Evolutionary conservation across 2,329 filamentous ascomycete species (phyloP).

Genomic region (Alternaria gaisen): DNA sequence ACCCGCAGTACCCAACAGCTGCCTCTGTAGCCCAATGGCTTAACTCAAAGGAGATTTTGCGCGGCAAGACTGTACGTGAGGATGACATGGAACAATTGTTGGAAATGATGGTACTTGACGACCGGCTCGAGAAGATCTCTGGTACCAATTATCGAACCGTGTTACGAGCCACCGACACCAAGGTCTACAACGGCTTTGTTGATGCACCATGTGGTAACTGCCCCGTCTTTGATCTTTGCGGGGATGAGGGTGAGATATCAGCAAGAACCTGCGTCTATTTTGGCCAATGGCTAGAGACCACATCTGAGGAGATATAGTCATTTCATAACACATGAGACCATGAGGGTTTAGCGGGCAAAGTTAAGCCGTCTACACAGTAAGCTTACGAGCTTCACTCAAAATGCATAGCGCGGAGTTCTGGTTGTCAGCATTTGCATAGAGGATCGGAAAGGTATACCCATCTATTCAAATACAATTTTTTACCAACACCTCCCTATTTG

Average conservation of each 20-base stretch:
- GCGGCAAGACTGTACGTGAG: conserved; percentile 69
- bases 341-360: accelerated
- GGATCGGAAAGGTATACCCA: conserved; percentile 6
- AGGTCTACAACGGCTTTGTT: conserved; percentile 77
- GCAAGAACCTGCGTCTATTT: conserved; percentile 94
- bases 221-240: conserved; percentile 91
- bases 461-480: neutral
- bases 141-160: conserved; percentile 61
- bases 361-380: neutral
- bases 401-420: conserved; percentile 7
- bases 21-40: conserved; percentile 79
- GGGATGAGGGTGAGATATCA: conserved; percentile 88
- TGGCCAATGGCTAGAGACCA: conserved; percentile 74
- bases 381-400: neutral
- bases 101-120: conserved; percentile 88
- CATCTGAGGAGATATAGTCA: conserved; percentile 34
- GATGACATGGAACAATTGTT: conserved; percentile 85
- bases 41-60: conserved; percentile 73
- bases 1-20: conserved; percentile 81
- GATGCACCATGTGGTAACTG: conserved; percentile 91
- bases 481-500: neutral
- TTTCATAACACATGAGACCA: neutral
- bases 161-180: conserved; percentile 51
- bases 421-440: conserved; percentile 4
- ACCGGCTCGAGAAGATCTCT: conserved; percentile 73